These are phyloP conservation scores for Fraxinus latifolia DNA, from an alignment of 305 asterid species.

Conservation along the genomic window DNA sequence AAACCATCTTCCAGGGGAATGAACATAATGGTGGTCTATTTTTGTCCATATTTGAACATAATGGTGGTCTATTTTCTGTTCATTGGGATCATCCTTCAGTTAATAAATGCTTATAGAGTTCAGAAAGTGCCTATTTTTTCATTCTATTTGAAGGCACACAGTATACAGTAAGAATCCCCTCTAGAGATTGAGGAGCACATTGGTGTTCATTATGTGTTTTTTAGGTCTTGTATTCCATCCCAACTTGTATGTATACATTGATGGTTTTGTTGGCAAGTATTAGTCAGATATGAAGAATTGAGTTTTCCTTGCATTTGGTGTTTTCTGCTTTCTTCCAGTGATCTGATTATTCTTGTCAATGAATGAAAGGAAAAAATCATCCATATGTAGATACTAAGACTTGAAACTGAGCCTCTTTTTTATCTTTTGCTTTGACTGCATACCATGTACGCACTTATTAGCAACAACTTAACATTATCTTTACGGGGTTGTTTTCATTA, in stretches of 20 bases:
- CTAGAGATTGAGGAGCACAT: not conserved
- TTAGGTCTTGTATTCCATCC: not conserved
- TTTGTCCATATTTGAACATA: not conserved
- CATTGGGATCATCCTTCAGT: not conserved
- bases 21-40: not conserved
- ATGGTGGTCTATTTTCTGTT: not conserved
- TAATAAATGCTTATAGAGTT: not conserved
- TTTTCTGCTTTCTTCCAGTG: not conserved
- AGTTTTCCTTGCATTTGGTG: not conserved
- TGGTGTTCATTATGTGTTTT: not conserved
- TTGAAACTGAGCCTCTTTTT: not conserved
- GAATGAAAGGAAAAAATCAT: not conserved
- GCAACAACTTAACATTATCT: not conserved
- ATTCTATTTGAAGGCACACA: not conserved
- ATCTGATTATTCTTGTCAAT: not conserved
- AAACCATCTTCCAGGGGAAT: no score
- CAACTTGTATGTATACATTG: not conserved
- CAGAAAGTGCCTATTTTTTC: not conserved
- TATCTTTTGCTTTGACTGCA: not conserved
- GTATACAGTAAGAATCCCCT: slow-evolving; percentile 6
- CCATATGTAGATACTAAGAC: not conserved
- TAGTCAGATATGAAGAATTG: not conserved
- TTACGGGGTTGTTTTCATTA: no score
- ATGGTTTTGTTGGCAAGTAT: not conserved
- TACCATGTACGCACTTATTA: not conserved